Evolutionary conservation across 345 rosid species (phyloP).

Genomic region (Gossypium arboreum): DNA sequence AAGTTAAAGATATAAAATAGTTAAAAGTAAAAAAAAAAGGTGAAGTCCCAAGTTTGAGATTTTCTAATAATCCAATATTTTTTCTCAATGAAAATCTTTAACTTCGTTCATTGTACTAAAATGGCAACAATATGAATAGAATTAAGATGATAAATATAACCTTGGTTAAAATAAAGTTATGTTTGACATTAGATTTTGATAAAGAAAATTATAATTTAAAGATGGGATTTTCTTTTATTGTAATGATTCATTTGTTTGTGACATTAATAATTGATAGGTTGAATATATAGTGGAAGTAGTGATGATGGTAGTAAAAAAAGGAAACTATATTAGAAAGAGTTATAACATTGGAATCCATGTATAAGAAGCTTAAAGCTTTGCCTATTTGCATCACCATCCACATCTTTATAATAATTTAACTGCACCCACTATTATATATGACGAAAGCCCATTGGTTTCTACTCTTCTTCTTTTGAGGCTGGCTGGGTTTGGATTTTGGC

Average conservation of each 20-base stretch:
- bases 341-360: not conserved
- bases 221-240: not conserved
- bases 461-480: not conserved
- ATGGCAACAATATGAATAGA: too few relatives aligned
- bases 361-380: slow-evolving; percentile 1
- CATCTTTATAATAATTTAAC: not conserved
- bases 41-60: too few relatives aligned
- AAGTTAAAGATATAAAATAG: too few relatives aligned
- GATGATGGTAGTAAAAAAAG: not conserved
- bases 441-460: not conserved
- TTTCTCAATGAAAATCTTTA: too few relatives aligned
- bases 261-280: not conserved
- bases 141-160: too few relatives aligned
- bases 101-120: too few relatives aligned
- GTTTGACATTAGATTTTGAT: too few relatives aligned
- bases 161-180: too few relatives aligned
- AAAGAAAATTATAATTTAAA: not conserved
- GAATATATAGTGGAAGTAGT: not conserved
- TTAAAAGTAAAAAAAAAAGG: too few relatives aligned
- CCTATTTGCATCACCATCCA: slow-evolving; percentile 11
- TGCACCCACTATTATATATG: slow-evolving; percentile 5
- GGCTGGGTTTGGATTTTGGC: not conserved
- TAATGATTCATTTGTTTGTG: not conserved
- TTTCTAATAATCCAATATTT: too few relatives aligned
- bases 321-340: not conserved